Evolutionary conservation across 1,284 basidiomycete genomes (phyloP), one percentile per base, ranked within the genome.

Genomic region (Puccinia triticina): DNA sequence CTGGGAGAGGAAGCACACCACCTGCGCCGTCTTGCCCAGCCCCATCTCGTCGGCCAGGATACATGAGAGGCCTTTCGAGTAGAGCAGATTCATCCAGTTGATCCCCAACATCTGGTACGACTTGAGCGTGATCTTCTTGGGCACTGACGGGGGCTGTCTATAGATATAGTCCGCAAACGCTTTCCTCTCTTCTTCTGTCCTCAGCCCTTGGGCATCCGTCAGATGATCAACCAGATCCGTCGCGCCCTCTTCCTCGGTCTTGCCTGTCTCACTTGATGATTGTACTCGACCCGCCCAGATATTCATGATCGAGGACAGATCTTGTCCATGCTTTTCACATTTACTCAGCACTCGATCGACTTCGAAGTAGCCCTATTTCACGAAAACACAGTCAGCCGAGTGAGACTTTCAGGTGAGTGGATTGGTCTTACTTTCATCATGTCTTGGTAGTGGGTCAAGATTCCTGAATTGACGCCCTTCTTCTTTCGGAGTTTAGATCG

Each of bases 11-110:
- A 99, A 97, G 77, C 95, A 93, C 86, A 99, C 98, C 78, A 99
- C 96, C 88, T 99, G 96, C 34, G 95, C 93, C 0, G 96, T 99
- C 89, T 99, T 99, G 43, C 97, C 97, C 82, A 99, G 85, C 95
- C 94, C 94, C 85, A 46, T 74, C 34, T 98, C 95, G 88, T 99
- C 96, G 0, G 96, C 96, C 40, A 99, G 90, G 86, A 99, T 99
- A 88, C 96, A 98, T 83, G 94, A 96, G 75, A 93, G 90, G 83
- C 90, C 90, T 85, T 91, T 92, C 77, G 89, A 90, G 87, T 95
- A 96, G 67, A 99, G 89, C 40, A 99, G 88, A 87, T 94, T 92
- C 84, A 99, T 89, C 97, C 97, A 99, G 87, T 98, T 99, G 83
- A 99, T 90, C n/a, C 97, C 97, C 79, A 97, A 90, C 82, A 98